phyloP scores from a whole-genome alignment of 192 early-diverging fungal genomes.

The Helicostylum pulchrum region DNA sequence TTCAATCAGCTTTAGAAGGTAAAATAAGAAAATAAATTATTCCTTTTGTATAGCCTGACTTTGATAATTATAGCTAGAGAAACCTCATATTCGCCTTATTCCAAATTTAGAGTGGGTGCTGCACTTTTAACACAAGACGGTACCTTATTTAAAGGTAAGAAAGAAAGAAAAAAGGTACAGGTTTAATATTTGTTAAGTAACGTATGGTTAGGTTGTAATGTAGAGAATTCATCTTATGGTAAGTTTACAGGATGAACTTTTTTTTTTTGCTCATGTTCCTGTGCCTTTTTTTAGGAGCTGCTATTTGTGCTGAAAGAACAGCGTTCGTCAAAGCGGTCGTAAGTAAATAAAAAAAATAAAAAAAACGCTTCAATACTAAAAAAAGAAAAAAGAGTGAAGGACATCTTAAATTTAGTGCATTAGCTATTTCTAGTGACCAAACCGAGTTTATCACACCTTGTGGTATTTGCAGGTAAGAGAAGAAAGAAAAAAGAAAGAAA shows the following conservation, averaged over 20 bases:
- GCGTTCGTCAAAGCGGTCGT: conserved; percentile 88
- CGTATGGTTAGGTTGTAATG: conserved; percentile 61
- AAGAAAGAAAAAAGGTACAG: neutral
- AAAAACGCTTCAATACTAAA: neutral
- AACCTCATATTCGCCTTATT: conserved; percentile 86
- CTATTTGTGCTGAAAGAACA: conserved; percentile 90
- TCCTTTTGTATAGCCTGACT: neutral
- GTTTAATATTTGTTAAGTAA: neutral
- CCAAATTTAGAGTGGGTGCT: conserved; percentile 88
- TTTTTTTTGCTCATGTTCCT: conserved; percentile 12
- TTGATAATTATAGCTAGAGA: conserved; percentile 53
- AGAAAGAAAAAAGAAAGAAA: neutral
- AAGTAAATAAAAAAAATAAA: conserved; percentile 22
- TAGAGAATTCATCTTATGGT: conserved; percentile 89
- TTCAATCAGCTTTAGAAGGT: neutral
- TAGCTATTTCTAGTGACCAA: conserved; percentile 74
- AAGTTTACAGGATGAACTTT: conserved; percentile 13
- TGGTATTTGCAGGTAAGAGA: conserved; percentile 39
- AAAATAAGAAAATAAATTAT: neutral
- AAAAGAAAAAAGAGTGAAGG: conserved; percentile 61
- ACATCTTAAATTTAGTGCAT: conserved; percentile 64
- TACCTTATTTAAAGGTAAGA: conserved; percentile 51
- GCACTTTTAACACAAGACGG: conserved; percentile 71
- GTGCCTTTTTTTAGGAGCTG: conserved; percentile 47
- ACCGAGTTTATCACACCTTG: conserved; percentile 47